Percentiles rank a stretch among this genome's conserved stretches.
These are phyloP conservation scores for Chloris gayana DNA, from an alignment of 176 grass and related monocot species.

Conservation along the genomic window DNA sequence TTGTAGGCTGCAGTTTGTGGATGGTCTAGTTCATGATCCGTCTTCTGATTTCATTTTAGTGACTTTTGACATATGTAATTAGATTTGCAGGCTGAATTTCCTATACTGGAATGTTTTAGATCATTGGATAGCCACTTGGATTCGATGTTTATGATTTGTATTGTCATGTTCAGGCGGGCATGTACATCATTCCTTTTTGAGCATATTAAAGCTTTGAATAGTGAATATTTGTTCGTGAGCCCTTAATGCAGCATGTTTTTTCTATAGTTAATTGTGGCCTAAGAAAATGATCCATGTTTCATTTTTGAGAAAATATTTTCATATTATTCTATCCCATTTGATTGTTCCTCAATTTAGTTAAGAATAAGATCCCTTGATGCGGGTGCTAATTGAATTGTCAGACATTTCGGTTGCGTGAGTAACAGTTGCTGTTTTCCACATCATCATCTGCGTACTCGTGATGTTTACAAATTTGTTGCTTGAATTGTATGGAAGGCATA, in stretches of 20 bases:
- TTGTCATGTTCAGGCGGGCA: neutral
- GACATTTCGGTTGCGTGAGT: neutral
- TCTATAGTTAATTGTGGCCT: neutral
- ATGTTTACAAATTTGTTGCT: neutral
- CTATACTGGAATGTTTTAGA: neutral
- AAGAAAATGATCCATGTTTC: neutral
- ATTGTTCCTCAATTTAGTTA: constrained; percentile 6
- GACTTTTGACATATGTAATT: constrained; percentile 4
- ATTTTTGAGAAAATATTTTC: neutral
- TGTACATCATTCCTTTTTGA: neutral
- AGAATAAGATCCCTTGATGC: neutral
- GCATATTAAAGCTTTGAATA: neutral
- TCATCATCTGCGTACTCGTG: neutral
- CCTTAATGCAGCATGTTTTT: constrained; percentile 4
- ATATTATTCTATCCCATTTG: neutral
- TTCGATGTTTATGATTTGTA: neutral
- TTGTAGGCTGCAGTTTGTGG: neutral
- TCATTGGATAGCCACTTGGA: neutral
- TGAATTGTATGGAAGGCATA: neutral
- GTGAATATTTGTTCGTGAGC: constrained; percentile 4
- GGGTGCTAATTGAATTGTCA: neutral
- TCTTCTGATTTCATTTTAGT: constrained; percentile 2
- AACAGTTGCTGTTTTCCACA: neutral
- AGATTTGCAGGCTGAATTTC: neutral
- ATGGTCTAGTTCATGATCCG: neutral